Percentiles rank a stretch among this genome's conserved stretches.
These are phyloP conservation scores for Annulohypoxylon bovei DNA, from an alignment of 495 filamentous ascomycete genomes.

Conservation along the genomic window DNA sequence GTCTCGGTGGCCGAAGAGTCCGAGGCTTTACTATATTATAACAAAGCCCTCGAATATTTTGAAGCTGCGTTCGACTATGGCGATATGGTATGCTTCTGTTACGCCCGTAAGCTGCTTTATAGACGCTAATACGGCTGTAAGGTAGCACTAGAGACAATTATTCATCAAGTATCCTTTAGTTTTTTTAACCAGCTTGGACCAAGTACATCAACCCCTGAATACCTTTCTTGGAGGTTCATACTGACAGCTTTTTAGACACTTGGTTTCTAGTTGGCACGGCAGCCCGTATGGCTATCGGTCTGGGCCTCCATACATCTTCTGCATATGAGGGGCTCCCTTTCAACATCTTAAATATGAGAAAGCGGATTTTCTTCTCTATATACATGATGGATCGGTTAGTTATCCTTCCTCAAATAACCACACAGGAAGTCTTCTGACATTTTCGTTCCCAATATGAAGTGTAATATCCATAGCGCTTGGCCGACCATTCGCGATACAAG, in stretches of 20 bases:
- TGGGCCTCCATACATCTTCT: slow-evolving; percentile 52
- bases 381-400: slow-evolving; percentile 60
- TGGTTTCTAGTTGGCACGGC: slow-evolving; percentile 51
- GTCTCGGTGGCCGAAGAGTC: slow-evolving; percentile 53
- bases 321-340: slow-evolving; percentile 39
- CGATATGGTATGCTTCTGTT: slow-evolving; percentile 46
- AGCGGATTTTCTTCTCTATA: slow-evolving; percentile 54
- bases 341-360: slow-evolving; percentile 48
- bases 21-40: slow-evolving; percentile 50
- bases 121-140: slow-evolving; percentile 3
- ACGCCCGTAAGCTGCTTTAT: not conserved
- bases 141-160: slow-evolving; percentile 53
- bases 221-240: not conserved
- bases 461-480: slow-evolving; percentile 55
- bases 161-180: slow-evolving; percentile 56
- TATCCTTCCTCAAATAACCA: not conserved
- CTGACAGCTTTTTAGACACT: slow-evolving; percentile 17
- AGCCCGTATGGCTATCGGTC: slow-evolving; percentile 57
- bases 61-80: slow-evolving; percentile 51
- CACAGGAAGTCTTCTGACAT: not conserved
- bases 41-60: slow-evolving; percentile 53
- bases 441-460: slow-evolving; percentile 27
- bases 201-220: slow-evolving; percentile 40
- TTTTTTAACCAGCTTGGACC: slow-evolving; percentile 56
- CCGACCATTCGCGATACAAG: slow-evolving; percentile 53